Conservation (phyloP, 139 green algal species). For the Coelastrella sp. region DNA sequence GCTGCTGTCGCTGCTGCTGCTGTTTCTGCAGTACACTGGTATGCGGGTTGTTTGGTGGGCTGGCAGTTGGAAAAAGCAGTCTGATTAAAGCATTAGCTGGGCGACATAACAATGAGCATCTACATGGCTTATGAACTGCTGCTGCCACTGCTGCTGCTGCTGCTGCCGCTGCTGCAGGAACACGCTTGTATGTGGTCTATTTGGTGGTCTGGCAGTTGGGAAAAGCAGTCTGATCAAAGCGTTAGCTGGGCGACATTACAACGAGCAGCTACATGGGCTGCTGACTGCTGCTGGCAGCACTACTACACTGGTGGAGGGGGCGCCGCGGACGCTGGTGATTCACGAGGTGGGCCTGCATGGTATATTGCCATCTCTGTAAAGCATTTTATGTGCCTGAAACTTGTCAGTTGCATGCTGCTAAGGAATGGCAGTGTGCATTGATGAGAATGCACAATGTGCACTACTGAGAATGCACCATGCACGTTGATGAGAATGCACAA, state of each 20-base stretch:
- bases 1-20: background rate
- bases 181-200: slow-evolving; percentile 27
- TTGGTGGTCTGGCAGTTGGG: slow-evolving; percentile 52
- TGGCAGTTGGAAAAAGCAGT: too few species aligned
- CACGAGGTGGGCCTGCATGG: slow-evolving; percentile 32
- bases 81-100: too few species aligned
- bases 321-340: background rate
- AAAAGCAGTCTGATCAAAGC: slow-evolving; percentile 63
- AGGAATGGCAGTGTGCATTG: too few species aligned
- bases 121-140: slow-evolving; percentile 27
- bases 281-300: slow-evolving; percentile 46
- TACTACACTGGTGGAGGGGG: slow-evolving; percentile 16
- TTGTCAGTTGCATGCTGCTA: too few species aligned
- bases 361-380: too few species aligned
- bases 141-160: background rate
- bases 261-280: slow-evolving; percentile 38
- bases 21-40: slow-evolving; percentile 23
- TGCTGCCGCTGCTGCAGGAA: slow-evolving; percentile 12
- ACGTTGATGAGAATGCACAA: too few species aligned
- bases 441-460: too few species aligned
- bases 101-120: too few species aligned
- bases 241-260: slow-evolving; percentile 54
- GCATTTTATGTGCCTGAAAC: too few species aligned
- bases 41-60: slow-evolving; percentile 36
- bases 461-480: background rate